Evolutionary conservation across 2,329 filamentous ascomycete species (phyloP), one percentile per base, ranked within the genome.

Genomic region (Apiospora arundinis): DNA sequence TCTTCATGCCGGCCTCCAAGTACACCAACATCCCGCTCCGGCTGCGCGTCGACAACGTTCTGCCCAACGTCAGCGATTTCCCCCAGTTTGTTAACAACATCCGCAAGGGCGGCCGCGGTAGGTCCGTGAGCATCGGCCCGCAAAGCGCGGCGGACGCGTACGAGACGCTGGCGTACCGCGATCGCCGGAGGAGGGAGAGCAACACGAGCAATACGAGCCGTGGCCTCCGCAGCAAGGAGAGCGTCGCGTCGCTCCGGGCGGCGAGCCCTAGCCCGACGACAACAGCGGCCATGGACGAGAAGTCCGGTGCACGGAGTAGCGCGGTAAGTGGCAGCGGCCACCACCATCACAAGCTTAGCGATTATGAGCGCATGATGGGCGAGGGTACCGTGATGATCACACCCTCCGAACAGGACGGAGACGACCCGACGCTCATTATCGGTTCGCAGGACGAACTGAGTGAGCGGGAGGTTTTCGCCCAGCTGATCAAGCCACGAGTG

Each of bases 101-200:
- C 65, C 91, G 94, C 32, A 91, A 95, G 75, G 93, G 94, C 0
- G 89, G 88, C 18, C 87, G 94, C 72, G 92, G 92, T 73, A 90
- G 96, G 69, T 92, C 95, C 44, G 90, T 98, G 45, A 97, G 95
- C 7, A 89, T 98, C 69, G 96, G 96, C 0, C 96, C 96, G 1
- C 96, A 98, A 82, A 98, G 95, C 65, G 95, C 95, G 73, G 96
- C 96, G 1, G 96, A 99, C 83, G 96, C 95, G 32, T 97, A 98
- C 82, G 96, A 99, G 84, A 94, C 95, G 25, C 86, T 99, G 67
- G 96, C 95, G 7, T 97, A 97, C 79, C 91, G 95, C 25, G 94
- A 97, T 78, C 82, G 88, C 28, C 83, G 85, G 71, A 82, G 88
- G 42, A 81, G 87, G 44, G 88, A 90, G 82, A 87, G 88, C 80